These are phyloP conservation scores for Berberis thunbergii DNA, from an alignment of 164 flowering plant species.

Conservation along the genomic window DNA sequence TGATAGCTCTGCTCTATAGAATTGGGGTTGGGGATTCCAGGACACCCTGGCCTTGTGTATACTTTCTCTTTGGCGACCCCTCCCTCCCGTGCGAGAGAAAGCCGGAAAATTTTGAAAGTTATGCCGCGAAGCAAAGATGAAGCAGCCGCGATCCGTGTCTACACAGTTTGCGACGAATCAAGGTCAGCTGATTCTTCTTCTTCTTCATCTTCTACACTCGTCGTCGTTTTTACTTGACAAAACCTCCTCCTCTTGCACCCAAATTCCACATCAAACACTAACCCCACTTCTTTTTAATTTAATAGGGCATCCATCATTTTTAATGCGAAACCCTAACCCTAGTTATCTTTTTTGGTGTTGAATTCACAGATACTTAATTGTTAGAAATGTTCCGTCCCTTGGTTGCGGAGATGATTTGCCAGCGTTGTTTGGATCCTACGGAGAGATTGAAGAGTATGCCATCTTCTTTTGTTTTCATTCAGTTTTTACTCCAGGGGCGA, in stretches of 20 bases:
- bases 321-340: background rate
- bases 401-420: conserved; percentile 73
- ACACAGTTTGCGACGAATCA: conserved; percentile 95
- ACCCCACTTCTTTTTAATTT: background rate
- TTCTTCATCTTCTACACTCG: background rate
- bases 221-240: no score
- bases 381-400: conserved; percentile 75
- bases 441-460: conserved; percentile 76
- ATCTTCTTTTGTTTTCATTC: background rate
- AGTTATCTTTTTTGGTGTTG: background rate
- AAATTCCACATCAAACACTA: no score
- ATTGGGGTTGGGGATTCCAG: no score
- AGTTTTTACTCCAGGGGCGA: background rate
- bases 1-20: no score
- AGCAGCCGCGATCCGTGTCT: conserved; percentile 74
- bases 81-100: no score
- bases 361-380: conserved; percentile 58
- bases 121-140: conserved; percentile 49
- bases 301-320: background rate
- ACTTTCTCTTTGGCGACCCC: no score
- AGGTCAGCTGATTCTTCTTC: conserved; percentile 27
- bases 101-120: no score
- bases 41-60: no score
- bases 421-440: conserved; percentile 60
- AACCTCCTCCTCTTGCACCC: no score